These are phyloP conservation scores for Cytospora leucostoma DNA, from an alignment of 2,329 filamentous ascomycete species.

Conservation along the genomic window DNA sequence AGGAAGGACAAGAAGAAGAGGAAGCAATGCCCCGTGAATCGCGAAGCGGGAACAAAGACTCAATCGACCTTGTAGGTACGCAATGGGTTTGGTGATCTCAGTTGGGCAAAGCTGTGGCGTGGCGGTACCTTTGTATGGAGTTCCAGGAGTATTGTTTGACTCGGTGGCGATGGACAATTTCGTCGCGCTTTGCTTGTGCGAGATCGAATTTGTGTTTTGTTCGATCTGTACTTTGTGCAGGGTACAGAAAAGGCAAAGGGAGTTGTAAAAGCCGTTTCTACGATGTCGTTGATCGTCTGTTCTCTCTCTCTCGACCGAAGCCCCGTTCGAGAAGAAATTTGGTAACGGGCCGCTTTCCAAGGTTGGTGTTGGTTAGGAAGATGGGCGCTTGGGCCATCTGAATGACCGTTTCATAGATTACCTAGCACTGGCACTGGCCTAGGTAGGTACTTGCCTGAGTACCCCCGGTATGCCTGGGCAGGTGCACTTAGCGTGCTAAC, in stretches of 20 bases:
- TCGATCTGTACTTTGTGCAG: neutral
- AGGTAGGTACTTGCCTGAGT: too few relatives aligned
- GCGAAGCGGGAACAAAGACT: neutral
- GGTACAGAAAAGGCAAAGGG: conserved; percentile 14
- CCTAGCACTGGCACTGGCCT: too few relatives aligned
- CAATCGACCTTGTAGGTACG: neutral
- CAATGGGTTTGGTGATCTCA: neutral
- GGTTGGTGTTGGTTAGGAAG: neutral
- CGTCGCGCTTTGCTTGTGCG: neutral
- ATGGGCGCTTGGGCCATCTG: conserved; percentile 20
- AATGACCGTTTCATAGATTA: neutral
- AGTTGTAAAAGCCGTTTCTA: neutral
- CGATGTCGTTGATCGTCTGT: conserved; percentile 7
- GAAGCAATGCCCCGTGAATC: neutral
- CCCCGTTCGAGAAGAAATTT: conserved; percentile 14
- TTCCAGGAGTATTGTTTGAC: neutral
- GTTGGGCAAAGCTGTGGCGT: neutral
- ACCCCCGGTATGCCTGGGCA: too few relatives aligned
- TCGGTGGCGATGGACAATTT: neutral
- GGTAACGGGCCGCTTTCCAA: conserved; percentile 2
- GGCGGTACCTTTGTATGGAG: neutral
- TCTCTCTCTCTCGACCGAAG: conserved; percentile 1
- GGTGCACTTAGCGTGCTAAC: neutral
- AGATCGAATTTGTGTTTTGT: neutral
- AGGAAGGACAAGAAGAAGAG: neutral